Evolutionary conservation across 106 monocot genomes (phyloP).

Genomic region (Hemerocallis citrina): DNA sequence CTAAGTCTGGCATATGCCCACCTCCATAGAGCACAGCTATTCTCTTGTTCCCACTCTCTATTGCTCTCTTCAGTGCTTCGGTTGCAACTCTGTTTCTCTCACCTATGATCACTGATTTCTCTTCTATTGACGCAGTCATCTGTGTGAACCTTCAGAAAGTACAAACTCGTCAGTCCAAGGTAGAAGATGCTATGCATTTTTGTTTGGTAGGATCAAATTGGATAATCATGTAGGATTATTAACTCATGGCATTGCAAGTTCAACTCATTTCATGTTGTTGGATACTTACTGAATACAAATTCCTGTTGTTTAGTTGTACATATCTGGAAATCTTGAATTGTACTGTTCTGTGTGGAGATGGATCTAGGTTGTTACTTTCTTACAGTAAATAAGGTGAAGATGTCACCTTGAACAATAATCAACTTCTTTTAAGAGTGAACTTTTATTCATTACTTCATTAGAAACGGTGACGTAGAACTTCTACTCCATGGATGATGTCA

Average conservation of each 20-base stretch:
- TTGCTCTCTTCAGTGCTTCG: constrained; percentile 54
- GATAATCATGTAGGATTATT: background rate
- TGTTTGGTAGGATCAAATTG: background rate
- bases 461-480: no score
- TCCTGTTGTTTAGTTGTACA: background rate
- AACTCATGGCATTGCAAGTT: background rate
- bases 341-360: no score
- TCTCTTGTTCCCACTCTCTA: constrained; percentile 44
- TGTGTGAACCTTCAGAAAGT: constrained; percentile 56
- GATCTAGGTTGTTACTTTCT: no score
- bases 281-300: no score
- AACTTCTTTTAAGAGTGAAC: no score
- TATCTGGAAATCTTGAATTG: background rate
- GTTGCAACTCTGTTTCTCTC: constrained; percentile 71
- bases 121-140: constrained; percentile 49
- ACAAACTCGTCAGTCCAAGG: background rate
- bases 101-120: constrained; percentile 80
- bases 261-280: background rate
- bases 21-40: constrained; percentile 85
- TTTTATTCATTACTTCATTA: no score
- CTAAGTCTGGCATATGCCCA: constrained; percentile 95
- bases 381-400: no score
- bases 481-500: no score
- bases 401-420: no score
- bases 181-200: background rate